phyloP scores from a whole-genome alignment of 208 protist genomes.

The Kentomonas sorsogonicus region DNA sequence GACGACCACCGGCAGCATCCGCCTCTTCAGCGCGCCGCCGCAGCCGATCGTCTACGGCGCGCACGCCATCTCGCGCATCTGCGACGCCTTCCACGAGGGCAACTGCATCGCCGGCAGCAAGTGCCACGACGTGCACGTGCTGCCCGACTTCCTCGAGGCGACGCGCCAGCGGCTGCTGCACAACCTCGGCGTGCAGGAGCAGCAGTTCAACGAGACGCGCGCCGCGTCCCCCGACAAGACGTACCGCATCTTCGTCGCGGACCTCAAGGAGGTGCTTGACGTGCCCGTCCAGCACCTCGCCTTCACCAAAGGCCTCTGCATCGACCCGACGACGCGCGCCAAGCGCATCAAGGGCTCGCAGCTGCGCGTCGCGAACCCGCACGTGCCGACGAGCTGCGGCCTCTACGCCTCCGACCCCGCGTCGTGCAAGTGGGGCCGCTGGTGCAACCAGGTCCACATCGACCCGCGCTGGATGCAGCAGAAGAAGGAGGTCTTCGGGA shows the following conservation, averaged over 20 bases:
- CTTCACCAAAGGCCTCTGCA: conserved; percentile 78
- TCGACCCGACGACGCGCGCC: conserved; percentile 54
- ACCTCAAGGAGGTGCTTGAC: conserved; percentile 78
- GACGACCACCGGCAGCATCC: conserved; percentile 43
- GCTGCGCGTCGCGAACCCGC: conserved; percentile 42
- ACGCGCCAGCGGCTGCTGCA: conserved; percentile 46
- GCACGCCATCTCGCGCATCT: conserved; percentile 41
- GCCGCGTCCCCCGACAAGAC: conserved; percentile 26
- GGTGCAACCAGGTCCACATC: conserved; percentile 87
- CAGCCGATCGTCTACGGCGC: conserved; percentile 30
- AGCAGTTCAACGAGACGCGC: conserved; percentile 52
- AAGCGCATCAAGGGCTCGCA: conserved; percentile 37
- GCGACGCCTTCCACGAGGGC: conserved; percentile 62
- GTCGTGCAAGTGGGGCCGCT: conserved; percentile 79
- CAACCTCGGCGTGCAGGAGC: conserved; percentile 48
- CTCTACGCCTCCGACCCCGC: conserved; percentile 66
- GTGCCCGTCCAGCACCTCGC: conserved; percentile 49
- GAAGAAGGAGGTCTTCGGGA: conserved; percentile 65
- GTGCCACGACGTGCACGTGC: conserved; percentile 64
- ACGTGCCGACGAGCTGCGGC: conserved; percentile 75
- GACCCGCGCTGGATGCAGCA: conserved; percentile 59
- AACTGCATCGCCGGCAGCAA: conserved; percentile 25
- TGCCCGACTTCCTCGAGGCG: conserved; percentile 39
- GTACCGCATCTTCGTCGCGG: conserved; percentile 71
- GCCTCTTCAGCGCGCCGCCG: conserved; percentile 40